Percentiles rank a stretch among this genome's conserved stretches.
Conservation (phyloP, 768 basidiomycete species). For the Chiua virens region DNA sequence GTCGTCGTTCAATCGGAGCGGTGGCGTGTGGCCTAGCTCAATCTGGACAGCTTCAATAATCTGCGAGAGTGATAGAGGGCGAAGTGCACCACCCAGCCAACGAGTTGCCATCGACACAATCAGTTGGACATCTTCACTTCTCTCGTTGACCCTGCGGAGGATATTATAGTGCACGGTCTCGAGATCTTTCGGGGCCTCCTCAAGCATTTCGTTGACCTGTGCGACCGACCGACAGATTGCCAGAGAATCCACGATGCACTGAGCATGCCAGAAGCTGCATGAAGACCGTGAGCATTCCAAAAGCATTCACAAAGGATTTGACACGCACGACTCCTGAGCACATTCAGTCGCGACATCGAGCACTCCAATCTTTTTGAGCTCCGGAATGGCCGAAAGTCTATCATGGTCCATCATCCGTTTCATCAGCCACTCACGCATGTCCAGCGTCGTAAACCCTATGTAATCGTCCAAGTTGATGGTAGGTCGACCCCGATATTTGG, state of each 20-base stretch:
- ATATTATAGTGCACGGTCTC: slow-evolving; percentile 21
- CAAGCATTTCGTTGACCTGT: slow-evolving; percentile 21
- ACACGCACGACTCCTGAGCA: slow-evolving; percentile 21
- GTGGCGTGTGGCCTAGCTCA: slow-evolving; percentile 20
- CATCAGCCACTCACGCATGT: slow-evolving; percentile 27
- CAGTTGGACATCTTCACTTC: slow-evolving; percentile 20
- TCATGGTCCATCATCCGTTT: slow-evolving; percentile 24
- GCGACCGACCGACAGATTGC: slow-evolving; percentile 26
- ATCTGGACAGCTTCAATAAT: slow-evolving; percentile 31
- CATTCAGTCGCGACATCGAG: slow-evolving; percentile 12
- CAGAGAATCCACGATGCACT: slow-evolving; percentile 27
- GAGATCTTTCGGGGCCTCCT: slow-evolving; percentile 18
- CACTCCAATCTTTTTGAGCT: slow-evolving; percentile 21
- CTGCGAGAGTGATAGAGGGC: slow-evolving; percentile 25
- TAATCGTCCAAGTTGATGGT: slow-evolving; percentile 24
- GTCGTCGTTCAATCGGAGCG: slow-evolving; percentile 24
- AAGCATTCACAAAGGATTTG: neutral
- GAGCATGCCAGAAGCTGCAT: slow-evolving; percentile 28
- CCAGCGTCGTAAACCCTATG: slow-evolving; percentile 15
- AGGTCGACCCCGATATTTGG: slow-evolving; percentile 18
- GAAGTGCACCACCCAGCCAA: slow-evolving; percentile 29
- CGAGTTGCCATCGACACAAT: slow-evolving; percentile 24
- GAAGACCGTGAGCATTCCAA: neutral
- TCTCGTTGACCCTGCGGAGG: slow-evolving; percentile 21
- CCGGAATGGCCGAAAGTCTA: slow-evolving; percentile 24